Evolutionary conservation across 805 yeast species (phyloP).

Genomic region (Kuraishia floccosa): DNA sequence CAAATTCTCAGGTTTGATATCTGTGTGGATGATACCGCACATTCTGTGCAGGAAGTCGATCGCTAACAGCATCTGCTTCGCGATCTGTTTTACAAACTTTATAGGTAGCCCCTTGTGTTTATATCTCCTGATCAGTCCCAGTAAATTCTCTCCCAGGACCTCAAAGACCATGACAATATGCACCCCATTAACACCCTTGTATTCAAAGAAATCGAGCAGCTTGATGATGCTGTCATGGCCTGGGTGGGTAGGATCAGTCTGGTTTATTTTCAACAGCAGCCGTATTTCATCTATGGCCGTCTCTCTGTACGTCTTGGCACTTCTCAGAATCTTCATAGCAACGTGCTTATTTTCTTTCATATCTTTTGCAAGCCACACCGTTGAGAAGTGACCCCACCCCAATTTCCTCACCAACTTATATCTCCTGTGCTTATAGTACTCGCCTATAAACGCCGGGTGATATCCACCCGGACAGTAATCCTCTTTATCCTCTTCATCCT

Average conservation of each 20-base stretch:
- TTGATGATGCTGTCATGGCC: slow-evolving; percentile 78
- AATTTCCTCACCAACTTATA: slow-evolving; percentile 78
- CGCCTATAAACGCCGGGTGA: slow-evolving; percentile 90
- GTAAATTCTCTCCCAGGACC: slow-evolving; percentile 86
- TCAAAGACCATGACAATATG: slow-evolving; percentile 98
- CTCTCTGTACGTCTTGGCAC: slow-evolving; percentile 84
- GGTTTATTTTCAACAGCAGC: slow-evolving; percentile 54
- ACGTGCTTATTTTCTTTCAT: slow-evolving; percentile 60
- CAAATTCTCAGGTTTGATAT: slow-evolving; percentile 67
- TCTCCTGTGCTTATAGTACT: slow-evolving; percentile 55
- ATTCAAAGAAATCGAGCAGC: slow-evolving; percentile 74
- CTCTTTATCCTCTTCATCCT: slow-evolving; percentile 72
- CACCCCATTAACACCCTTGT: slow-evolving; percentile 81
- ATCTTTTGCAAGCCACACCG: slow-evolving; percentile 80
- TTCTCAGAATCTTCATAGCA: slow-evolving; percentile 88
- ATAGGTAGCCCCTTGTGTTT: slow-evolving; percentile 39
- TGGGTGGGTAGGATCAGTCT: slow-evolving; percentile 54
- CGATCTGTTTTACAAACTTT: slow-evolving; percentile 42
- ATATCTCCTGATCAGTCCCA: slow-evolving; percentile 73
- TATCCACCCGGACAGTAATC: slow-evolving; percentile 93
- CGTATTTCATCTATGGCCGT: slow-evolving; percentile 93
- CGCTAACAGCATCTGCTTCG: slow-evolving; percentile 43
- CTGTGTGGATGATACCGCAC: slow-evolving; percentile 67
- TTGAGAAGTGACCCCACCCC: slow-evolving; percentile 99
- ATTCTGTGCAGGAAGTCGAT: slow-evolving; percentile 46